A percentile compares a stretch with the other conserved stretches of the same genome.
Evolutionary conservation across 2,329 filamentous ascomycete genomes (phyloP).

Genomic region (Myriosclerotinia scirpicola): DNA sequence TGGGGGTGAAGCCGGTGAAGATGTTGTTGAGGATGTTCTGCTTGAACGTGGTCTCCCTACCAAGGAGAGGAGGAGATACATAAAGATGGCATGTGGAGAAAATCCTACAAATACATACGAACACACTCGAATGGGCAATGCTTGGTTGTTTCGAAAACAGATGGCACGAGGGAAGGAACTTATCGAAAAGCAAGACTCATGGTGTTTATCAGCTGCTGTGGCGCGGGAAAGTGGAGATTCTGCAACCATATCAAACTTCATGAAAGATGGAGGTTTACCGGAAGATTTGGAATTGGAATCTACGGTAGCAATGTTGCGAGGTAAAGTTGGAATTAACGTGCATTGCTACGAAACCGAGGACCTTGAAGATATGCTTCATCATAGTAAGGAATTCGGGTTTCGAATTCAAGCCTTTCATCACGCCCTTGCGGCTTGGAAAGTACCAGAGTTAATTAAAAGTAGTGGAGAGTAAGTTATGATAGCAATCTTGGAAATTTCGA

Average conservation of each 20-base stretch:
- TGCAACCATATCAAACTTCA: slow-evolving; percentile 30
- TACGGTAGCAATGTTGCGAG: slow-evolving; percentile 45
- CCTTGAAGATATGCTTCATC: slow-evolving; percentile 46
- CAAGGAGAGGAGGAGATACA: slow-evolving; percentile 42
- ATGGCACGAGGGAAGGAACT: slow-evolving; percentile 44
- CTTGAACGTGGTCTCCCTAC: slow-evolving; percentile 44
- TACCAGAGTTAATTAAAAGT: slow-evolving; percentile 45
- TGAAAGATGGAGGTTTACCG: slow-evolving; percentile 35
- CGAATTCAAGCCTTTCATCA: slow-evolving; percentile 46
- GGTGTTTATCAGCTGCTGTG: slow-evolving; percentile 37
- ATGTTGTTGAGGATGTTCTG: slow-evolving; percentile 46
- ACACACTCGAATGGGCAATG: slow-evolving; percentile 46
- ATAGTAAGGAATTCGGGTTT: slow-evolving; percentile 47
- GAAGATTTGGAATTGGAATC: slow-evolving; percentile 46
- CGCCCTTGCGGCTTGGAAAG: slow-evolving; percentile 45
- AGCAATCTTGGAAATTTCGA: background rate
- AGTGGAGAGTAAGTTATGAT: slow-evolving; percentile 42
- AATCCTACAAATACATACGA: slow-evolving; percentile 45
- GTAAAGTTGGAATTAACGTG: slow-evolving; percentile 46
- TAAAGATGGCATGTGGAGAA: slow-evolving; percentile 51
- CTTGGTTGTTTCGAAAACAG: slow-evolving; percentile 45
- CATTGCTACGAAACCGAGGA: slow-evolving; percentile 50
- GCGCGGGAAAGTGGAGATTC: slow-evolving; percentile 30
- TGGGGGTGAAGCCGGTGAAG: slow-evolving; percentile 42
- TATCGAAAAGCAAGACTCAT: slow-evolving; percentile 43